Base-by-base conservation (phyloP, 1,284 basidiomycete species). In the Inonotus obliquus region DNA sequence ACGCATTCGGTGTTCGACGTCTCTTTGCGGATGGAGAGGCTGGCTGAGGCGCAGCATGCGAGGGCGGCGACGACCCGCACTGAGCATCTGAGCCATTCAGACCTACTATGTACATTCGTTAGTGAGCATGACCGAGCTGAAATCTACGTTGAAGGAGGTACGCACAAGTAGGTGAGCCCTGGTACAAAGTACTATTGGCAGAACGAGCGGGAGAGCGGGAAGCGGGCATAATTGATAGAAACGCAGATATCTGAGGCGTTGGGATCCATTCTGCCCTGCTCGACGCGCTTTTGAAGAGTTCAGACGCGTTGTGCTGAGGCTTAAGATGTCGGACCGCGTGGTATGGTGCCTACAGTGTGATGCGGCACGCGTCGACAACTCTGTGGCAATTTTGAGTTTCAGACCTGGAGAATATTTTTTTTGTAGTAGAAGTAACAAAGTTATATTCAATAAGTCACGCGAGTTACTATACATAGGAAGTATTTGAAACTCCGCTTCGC, bases 1-100 rank as follows among this genome's bases (percentile, higher is more conserved):
- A 59, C n/a, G 57, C 57, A 19, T 59, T 59, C 17, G 57, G 47
- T 17, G 57, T 27, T 21, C 38, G 47, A 27, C 32, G 32, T 44
- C 29, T 49, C 32, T 41, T 59, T 25, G 54, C 23, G 9, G 54
- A 25, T 23, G 23, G 19, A 1, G 25, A 9, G 19, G 47, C 23
- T 9, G 13, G n/a, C 47, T 11, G 4, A 23, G 9, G 23, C 7
- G 6, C 11, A 39, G 23, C 17, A 54, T 4, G 29, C n/a, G 52
- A 32, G 7, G 2, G n/a, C 47, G 14, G 23, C 41, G n/a, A n/a
- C 13, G 41, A n/a, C 7, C 41, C 7, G 13, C 2, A 2, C 48
- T 49, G 27, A 7, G 17, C 48, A 13, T 23, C 17, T 4, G 23
- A 11, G 11, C 7, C 19, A 17, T 44, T 44, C 7, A 10, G n/a